Percentiles rank a stretch among this genome's conserved stretches.
Evolutionary conservation across 768 basidiomycete species (phyloP).

Genomic region (Kwoniella mangroviensis): DNA sequence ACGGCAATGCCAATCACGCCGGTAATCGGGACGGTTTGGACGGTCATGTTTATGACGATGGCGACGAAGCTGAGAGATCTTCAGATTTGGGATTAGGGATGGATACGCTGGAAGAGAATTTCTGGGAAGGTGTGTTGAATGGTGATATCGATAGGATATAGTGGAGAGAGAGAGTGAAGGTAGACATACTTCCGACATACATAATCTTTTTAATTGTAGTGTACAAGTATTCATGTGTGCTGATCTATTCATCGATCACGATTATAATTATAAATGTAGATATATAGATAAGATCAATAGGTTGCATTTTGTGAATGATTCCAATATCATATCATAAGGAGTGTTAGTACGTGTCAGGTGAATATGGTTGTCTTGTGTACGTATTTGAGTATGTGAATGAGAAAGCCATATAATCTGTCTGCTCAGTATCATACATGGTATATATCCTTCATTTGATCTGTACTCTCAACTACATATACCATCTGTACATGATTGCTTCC

Average conservation of each 20-base stretch:
- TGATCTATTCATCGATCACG: no score
- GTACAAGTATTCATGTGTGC: no score
- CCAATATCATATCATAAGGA: slow-evolving; percentile 1
- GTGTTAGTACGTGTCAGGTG: background rate
- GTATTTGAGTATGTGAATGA: no score
- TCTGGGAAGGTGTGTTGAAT: slow-evolving; percentile 26
- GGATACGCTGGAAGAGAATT: slow-evolving; percentile 17
- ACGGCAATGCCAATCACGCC: background rate
- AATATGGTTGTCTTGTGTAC: no score
- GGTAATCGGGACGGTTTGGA: background rate
- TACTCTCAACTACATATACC: background rate
- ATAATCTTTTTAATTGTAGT: no score
- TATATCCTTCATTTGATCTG: no score
- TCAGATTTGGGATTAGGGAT: slow-evolving; percentile 16
- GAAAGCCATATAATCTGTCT: no score
- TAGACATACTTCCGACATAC: background rate
- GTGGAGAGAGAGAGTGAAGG: background rate
- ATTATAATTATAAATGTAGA: no score
- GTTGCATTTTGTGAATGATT: background rate
- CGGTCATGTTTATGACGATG: background rate
- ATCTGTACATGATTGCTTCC: background rate
- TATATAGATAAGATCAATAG: no score
- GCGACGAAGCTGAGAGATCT: slow-evolving; percentile 13
- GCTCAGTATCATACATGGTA: no score
- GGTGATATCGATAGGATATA: slow-evolving; percentile 11